Evolutionary conservation across 345 rosid species (phyloP).

Genomic region (Diplotaxis tenuifolia): DNA sequence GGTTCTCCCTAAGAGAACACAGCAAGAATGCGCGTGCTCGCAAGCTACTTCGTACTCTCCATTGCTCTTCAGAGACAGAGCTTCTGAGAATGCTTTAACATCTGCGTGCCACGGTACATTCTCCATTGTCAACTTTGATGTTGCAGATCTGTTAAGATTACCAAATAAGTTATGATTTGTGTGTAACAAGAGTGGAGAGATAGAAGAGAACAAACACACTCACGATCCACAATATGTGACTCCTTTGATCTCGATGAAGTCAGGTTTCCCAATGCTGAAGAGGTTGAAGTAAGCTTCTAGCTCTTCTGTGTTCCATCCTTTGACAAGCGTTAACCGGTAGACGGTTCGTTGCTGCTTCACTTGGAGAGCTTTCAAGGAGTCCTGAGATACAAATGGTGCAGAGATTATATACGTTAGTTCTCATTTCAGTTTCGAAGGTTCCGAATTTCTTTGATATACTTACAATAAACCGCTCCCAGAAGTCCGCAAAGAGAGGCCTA

Average conservation of each 20-base stretch:
- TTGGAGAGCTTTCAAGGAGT: conserved; percentile 72
- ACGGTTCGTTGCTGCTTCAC: conserved; percentile 92
- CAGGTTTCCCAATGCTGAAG: conserved; percentile 85
- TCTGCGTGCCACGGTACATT: conserved; percentile 98
- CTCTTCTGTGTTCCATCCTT: conserved; percentile 96
- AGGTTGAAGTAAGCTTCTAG: conserved; percentile 80
- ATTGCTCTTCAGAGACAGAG: conserved; percentile 62
- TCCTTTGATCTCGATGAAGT: conserved; percentile 96
- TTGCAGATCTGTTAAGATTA: conserved; percentile 61
- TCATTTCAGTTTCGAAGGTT: not conserved
- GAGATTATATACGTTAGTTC: conserved; percentile 6
- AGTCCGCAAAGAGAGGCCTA: conserved; percentile 93
- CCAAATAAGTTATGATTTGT: conserved; percentile 12
- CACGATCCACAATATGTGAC: conserved; percentile 95
- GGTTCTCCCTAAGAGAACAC: conserved; percentile 87
- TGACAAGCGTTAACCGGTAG: conserved; percentile 87
- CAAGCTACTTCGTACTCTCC: conserved; percentile 97
- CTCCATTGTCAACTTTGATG: conserved; percentile 96
- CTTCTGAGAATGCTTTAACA: conserved; percentile 89
- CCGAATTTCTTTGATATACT: conserved; percentile 30
- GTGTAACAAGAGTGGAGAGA: not conserved
- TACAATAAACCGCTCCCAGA: conserved; percentile 94
- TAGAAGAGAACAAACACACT: conserved; percentile 28
- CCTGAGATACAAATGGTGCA: conserved; percentile 42
- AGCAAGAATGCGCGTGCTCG: conserved; percentile 92